Evolutionary conservation across 495 filamentous ascomycete genomes (phyloP).

Genomic region (Tuber borchii): DNA sequence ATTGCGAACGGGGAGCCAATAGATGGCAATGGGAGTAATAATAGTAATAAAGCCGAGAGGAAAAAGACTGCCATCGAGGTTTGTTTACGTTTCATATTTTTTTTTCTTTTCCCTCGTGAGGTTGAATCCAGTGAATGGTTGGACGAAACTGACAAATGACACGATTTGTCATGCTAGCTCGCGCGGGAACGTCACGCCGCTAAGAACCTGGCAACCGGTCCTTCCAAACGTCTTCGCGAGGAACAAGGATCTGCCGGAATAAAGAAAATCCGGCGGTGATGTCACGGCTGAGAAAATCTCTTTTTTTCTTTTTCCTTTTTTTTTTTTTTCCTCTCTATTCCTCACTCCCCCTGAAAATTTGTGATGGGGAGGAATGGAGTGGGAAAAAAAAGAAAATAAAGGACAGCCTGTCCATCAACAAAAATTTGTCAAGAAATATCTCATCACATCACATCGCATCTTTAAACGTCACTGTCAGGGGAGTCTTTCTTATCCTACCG

Average conservation of each 20-base stretch:
- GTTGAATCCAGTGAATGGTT: background rate
- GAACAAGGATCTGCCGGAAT: slow-evolving; percentile 16
- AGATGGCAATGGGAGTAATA: slow-evolving; percentile 7
- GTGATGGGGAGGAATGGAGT: slow-evolving; percentile 5
- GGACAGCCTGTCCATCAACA: background rate
- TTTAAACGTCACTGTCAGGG: background rate
- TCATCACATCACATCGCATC: slow-evolving; percentile 10
- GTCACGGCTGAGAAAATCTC: background rate
- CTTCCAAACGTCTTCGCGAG: slow-evolving; percentile 12
- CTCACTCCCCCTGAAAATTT: background rate
- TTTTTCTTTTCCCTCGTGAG: background rate
- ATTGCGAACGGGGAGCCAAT: slow-evolving; percentile 31
- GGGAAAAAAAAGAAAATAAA: slow-evolving; percentile 10
- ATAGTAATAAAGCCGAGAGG: slow-evolving; percentile 5
- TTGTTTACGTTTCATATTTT: slow-evolving; percentile 5
- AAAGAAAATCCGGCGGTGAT: slow-evolving; percentile 27
- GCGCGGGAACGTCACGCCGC: slow-evolving; percentile 41
- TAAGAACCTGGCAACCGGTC: slow-evolving; percentile 23
- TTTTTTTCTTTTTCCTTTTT: background rate
- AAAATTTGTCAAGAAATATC: too few relatives aligned
- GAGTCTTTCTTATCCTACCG: background rate
- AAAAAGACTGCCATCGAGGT: slow-evolving; percentile 41
- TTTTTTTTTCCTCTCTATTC: background rate
- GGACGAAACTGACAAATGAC: slow-evolving; percentile 14
- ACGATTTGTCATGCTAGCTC: slow-evolving; percentile 18